Evolutionary conservation across 208 protist species (phyloP).

Genomic region (Borovskyia barvae): DNA sequence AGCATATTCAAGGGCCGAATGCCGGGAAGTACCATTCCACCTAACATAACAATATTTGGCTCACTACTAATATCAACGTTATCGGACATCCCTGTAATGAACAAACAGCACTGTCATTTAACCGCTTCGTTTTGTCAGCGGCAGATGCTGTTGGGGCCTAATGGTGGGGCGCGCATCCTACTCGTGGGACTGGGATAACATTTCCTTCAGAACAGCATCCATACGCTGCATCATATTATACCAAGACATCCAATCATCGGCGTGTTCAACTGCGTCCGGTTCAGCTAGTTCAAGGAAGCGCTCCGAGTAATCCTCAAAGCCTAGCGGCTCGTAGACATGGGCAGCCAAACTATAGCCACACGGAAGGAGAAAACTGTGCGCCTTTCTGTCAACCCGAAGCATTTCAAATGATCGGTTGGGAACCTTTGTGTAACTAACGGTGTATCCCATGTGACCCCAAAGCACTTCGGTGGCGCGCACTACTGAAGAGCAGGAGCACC

Average conservation of each 20-base stretch:
- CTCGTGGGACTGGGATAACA: too few species aligned
- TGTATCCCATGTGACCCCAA: constrained; percentile 71
- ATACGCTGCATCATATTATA: constrained; percentile 49
- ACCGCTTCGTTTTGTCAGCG: too few species aligned
- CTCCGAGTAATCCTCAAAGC: constrained; percentile 82
- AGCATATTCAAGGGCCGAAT: too few species aligned
- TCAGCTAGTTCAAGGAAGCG: constrained; percentile 71
- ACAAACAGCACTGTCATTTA: too few species aligned
- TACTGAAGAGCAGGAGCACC: constrained; percentile 25
- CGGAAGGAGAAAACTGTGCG: constrained; percentile 39
- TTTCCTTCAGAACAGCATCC: constrained; percentile 19
- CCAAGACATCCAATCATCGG: constrained; percentile 81
- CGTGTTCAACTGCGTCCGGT: constrained; percentile 50
- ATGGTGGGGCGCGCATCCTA: too few species aligned
- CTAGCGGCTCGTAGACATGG: constrained; percentile 50
- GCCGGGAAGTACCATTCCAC: too few species aligned
- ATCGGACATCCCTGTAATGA: too few species aligned
- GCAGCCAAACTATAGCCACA: constrained; percentile 45
- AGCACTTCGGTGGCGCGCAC: constrained; percentile 45
- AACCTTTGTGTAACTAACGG: constrained; percentile 54
- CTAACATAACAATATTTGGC: too few species aligned
- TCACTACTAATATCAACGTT: too few species aligned
- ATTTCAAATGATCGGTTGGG: constrained; percentile 21
- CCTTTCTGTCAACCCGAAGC: constrained; percentile 6
- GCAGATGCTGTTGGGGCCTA: too few species aligned